Evolutionary conservation across 345 rosid genomes (phyloP).

Genomic region (Salix caprea): DNA sequence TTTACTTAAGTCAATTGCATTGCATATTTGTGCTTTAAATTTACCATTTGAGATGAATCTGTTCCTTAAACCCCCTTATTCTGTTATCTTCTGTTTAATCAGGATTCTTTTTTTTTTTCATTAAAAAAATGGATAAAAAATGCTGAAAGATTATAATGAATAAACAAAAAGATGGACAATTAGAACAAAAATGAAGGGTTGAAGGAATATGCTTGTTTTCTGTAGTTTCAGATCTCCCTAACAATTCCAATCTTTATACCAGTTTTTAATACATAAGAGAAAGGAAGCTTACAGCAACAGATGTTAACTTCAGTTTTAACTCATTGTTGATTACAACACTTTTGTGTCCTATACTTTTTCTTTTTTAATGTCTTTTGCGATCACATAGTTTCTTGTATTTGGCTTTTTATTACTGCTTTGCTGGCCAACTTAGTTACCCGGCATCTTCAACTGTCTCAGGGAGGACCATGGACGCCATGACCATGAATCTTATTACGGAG

Average conservation of each 20-base stretch:
- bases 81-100: not conserved
- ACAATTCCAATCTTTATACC: not conserved
- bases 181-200: not conserved
- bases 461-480: slow-evolving; percentile 89
- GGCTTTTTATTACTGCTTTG: not conserved
- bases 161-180: not conserved
- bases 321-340: not conserved
- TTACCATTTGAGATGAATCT: not conserved
- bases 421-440: slow-evolving; percentile 8
- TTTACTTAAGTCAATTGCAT: not conserved
- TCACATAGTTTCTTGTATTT: not conserved
- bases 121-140: not conserved
- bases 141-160: not conserved
- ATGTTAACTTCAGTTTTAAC: not conserved
- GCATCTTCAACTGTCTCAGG: slow-evolving; percentile 39
- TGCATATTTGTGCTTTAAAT: not conserved
- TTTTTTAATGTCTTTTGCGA: not conserved
- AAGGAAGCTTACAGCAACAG: not conserved
- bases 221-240: not conserved
- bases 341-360: not conserved
- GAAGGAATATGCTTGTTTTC: not conserved
- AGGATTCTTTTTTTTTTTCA: not conserved
- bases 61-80: not conserved
- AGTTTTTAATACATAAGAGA: not conserved
- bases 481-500: slow-evolving; percentile 98